Conservation (phyloP, 2,329 filamentous ascomycete genomes). For the Epichloe festucae region DNA sequence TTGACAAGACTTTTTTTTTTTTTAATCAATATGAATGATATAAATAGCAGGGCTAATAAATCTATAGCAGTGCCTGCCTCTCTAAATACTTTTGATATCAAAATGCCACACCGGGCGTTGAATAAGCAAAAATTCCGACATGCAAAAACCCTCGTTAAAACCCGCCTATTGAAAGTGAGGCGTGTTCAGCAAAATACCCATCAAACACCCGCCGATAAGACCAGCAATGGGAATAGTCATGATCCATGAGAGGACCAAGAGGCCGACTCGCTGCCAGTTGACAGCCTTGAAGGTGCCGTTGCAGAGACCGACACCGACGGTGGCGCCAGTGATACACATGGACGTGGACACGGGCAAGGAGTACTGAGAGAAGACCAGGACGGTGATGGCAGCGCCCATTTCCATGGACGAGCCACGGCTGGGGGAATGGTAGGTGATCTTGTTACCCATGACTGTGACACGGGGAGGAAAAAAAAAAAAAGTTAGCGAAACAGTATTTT, state of each 20-base stretch:
- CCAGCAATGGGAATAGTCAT: slow-evolving; percentile 31
- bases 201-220: slow-evolving; percentile 26
- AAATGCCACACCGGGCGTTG: neutral
- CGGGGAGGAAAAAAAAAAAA: too few species aligned
- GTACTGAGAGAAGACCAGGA: slow-evolving; percentile 64
- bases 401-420: slow-evolving; percentile 57
- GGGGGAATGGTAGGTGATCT: slow-evolving; percentile 57
- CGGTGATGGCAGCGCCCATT: slow-evolving; percentile 64
- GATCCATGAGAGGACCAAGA: slow-evolving; percentile 51
- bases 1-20: too few species aligned
- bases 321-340: slow-evolving; percentile 71
- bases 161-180: slow-evolving; percentile 18
- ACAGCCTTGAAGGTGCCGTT: slow-evolving; percentile 60
- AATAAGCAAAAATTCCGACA: neutral
- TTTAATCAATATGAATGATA: too few species aligned
- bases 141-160: too few species aligned
- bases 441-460: slow-evolving; percentile 60
- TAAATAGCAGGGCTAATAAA: too few species aligned
- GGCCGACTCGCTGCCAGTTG: slow-evolving; percentile 61
- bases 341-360: slow-evolving; percentile 64
- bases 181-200: slow-evolving; percentile 28
- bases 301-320: slow-evolving; percentile 65
- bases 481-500: neutral
- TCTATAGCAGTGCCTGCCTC: too few species aligned
- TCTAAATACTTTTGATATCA: neutral